Conservation (phyloP, 2,329 filamentous ascomycete genomes). For the Fusarium sp. region DNA sequence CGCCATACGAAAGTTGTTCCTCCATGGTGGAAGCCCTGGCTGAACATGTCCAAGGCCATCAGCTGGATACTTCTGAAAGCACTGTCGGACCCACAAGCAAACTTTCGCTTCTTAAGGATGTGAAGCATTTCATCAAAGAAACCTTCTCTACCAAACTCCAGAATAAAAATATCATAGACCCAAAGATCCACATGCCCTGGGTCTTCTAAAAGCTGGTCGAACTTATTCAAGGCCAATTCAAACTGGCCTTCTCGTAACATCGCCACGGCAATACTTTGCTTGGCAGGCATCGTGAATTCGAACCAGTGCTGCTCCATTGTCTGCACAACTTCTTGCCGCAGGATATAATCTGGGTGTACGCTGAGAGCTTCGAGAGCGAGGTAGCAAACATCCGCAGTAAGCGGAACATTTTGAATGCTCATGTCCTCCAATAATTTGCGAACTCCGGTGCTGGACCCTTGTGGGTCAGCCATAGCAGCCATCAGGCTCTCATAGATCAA, state of each 20-base stretch:
- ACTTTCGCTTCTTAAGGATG: conserved; percentile 68
- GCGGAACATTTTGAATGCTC: conserved; percentile 66
- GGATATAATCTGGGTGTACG: conserved; percentile 85
- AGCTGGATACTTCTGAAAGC: conserved; percentile 68
- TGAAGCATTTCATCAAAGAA: conserved; percentile 82
- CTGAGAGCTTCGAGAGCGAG: conserved; percentile 77
- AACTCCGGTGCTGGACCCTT: conserved; percentile 75
- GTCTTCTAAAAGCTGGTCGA: conserved; percentile 72
- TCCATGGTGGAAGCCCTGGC: conserved; percentile 68
- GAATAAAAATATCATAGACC: conserved; percentile 82
- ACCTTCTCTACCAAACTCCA: conserved; percentile 74
- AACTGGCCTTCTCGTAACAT: conserved; percentile 83
- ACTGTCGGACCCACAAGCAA: conserved; percentile 48
- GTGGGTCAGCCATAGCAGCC: conserved; percentile 72
- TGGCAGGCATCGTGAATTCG: conserved; percentile 62
- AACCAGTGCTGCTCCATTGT: conserved; percentile 79
- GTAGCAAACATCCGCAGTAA: conserved; percentile 75
- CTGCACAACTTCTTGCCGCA: conserved; percentile 75
- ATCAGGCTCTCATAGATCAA: conserved; percentile 80
- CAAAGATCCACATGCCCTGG: conserved; percentile 69
- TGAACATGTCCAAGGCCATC: conserved; percentile 80
- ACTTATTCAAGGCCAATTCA: conserved; percentile 78
- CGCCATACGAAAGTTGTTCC: conserved; percentile 79
- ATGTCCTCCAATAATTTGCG: conserved; percentile 77
- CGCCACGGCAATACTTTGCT: conserved; percentile 75